These are phyloP conservation scores for Gamarada debralockiae DNA, from an alignment of 495 filamentous ascomycete genomes.

Conservation along the genomic window DNA sequence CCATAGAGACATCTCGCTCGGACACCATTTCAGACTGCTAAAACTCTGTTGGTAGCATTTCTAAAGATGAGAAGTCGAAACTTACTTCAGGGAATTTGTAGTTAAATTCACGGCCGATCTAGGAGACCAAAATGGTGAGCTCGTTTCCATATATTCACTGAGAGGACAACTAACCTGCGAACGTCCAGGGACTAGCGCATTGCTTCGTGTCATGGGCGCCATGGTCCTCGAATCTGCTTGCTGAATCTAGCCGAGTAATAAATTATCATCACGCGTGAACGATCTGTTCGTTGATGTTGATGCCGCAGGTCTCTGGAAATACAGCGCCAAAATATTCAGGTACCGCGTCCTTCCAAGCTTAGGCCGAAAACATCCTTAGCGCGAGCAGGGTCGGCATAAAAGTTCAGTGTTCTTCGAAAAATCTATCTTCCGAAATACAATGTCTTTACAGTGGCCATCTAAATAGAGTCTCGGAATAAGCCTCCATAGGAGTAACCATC, in stretches of 20 bases:
- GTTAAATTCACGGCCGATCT: constrained; percentile 23
- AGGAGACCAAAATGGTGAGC: constrained; percentile 4
- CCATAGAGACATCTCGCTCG: constrained; percentile 20
- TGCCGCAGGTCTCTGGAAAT: not conserved
- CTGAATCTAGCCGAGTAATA: too few species aligned
- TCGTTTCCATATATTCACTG: not conserved
- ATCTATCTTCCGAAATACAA: constrained; percentile 56
- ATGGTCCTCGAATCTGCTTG: constrained; percentile 3
- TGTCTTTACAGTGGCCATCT: constrained; percentile 80
- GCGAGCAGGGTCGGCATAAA: constrained; percentile 6
- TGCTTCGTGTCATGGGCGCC: constrained; percentile 23
- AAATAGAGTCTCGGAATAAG: constrained; percentile 99
- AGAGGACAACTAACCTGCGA: not conserved
- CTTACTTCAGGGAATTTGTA: constrained; percentile 24
- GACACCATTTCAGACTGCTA: constrained; percentile 16
- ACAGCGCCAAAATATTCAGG: too few species aligned
- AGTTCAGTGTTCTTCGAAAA: constrained; percentile 14
- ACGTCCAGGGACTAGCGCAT: constrained; percentile 11
- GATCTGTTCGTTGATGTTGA: not conserved
- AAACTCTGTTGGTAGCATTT: not conserved
- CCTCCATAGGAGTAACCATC: constrained; percentile 50
- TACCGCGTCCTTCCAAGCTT: too few species aligned
- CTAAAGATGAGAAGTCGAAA: not conserved
- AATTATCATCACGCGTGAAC: not conserved
- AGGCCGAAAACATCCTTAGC: constrained; percentile 2